A percentile compares a stretch with the other conserved stretches of the same genome.
These are phyloP conservation scores for Hypoxylon perforatum DNA, from an alignment of 495 filamentous ascomycete species.

Conservation along the genomic window DNA sequence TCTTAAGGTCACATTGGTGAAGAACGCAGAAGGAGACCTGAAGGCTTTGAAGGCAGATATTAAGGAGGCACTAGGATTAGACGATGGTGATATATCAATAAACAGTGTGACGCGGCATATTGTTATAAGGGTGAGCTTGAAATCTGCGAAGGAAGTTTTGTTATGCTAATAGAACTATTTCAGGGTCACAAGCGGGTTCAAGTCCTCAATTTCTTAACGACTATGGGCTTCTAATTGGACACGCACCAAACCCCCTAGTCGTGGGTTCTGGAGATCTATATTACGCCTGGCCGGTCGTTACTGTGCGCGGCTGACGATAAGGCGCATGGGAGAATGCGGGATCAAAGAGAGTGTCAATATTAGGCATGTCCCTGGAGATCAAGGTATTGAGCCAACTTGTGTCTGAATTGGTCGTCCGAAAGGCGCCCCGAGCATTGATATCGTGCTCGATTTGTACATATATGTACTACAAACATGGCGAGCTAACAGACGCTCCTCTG, in stretches of 20 bases:
- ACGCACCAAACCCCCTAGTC: not conserved
- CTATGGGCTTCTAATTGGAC: constrained; percentile 33
- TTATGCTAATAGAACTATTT: constrained; percentile 1
- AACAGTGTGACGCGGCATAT: constrained; percentile 68
- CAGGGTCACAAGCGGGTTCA: constrained; percentile 35
- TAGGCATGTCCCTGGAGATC: no score
- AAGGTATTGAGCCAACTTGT: no score
- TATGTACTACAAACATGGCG: constrained; percentile 19
- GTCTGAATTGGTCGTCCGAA: not conserved
- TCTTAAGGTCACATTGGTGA: constrained; percentile 76
- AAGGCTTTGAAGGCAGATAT: constrained; percentile 61
- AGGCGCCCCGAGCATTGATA: not conserved
- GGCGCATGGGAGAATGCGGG: constrained; percentile 1
- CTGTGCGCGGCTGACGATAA: not conserved
- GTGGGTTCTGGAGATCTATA: not conserved
- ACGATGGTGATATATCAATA: constrained; percentile 51
- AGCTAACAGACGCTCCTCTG: constrained; percentile 5
- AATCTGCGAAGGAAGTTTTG: not conserved
- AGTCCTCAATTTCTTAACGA: constrained; percentile 35
- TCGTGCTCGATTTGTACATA: not conserved
- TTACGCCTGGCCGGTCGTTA: not conserved
- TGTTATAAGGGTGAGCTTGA: constrained; percentile 62
- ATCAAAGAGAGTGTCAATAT: no score
- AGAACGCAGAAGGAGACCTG: constrained; percentile 80
- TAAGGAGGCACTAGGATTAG: constrained; percentile 38